A percentile compares a stretch with the other conserved stretches of the same genome.
Evolutionary conservation across 192 early-diverging fungal genomes (phyloP).

Genomic region (Globomyces pollinis-pini): DNA sequence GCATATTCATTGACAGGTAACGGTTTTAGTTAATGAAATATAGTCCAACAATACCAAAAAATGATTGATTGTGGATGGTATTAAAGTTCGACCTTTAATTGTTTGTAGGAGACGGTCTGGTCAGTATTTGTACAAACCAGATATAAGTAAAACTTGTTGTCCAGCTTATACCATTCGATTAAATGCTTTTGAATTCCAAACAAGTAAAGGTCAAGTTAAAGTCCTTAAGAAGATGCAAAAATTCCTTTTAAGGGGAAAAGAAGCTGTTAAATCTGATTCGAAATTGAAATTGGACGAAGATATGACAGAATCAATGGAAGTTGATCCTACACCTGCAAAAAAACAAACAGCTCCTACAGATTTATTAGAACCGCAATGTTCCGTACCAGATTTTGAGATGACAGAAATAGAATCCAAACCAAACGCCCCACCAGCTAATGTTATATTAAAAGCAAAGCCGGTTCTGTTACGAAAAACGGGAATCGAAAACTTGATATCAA

Average conservation of each 20-base stretch:
- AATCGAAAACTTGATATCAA: not conserved
- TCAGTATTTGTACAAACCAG: constrained; percentile 67
- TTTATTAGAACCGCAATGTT: not conserved
- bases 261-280: not conserved
- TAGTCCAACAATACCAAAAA: constrained; percentile 41
- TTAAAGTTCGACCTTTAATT: not conserved
- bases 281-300: constrained; percentile 47
- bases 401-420: not conserved
- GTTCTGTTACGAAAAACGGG: not conserved
- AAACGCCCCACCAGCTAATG: not conserved
- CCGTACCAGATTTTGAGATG: not conserved
- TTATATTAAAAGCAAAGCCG: not conserved
- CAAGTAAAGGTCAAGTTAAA: constrained; percentile 60
- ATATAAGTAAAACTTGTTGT: constrained; percentile 59
- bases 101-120: constrained; percentile 49
- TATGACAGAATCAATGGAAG: constrained; percentile 7
- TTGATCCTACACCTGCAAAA: not conserved
- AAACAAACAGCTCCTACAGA: not conserved
- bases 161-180: constrained; percentile 68
- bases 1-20: constrained; percentile 40
- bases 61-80: constrained; percentile 67
- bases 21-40: too few relatives aligned
- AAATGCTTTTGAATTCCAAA: constrained; percentile 43
- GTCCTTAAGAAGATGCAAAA: constrained; percentile 55
- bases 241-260: constrained; percentile 34